These are phyloP conservation scores for Paramecium tetraurelia DNA, from an alignment of 73 alveolate species.

Conservation along the genomic window DNA sequence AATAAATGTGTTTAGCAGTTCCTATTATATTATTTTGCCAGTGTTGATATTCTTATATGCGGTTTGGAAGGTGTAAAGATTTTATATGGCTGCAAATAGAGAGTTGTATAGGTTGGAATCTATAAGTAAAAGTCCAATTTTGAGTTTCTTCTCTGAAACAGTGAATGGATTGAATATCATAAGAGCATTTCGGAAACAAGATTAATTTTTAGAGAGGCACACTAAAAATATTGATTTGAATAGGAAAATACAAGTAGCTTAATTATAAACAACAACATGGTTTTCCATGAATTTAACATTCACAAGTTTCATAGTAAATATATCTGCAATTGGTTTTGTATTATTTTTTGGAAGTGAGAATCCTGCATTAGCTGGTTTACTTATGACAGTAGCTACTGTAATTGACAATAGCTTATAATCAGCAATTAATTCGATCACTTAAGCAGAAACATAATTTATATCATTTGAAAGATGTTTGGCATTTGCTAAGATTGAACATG, in stretches of 20 bases:
- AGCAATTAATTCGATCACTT: not conserved
- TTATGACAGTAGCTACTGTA: not conserved
- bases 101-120: slow-evolving; percentile 83
- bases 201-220: not conserved
- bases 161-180: slow-evolving; percentile 76
- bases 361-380: slow-evolving; percentile 27
- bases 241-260: not conserved
- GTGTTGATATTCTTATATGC: slow-evolving; percentile 16
- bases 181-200: slow-evolving; percentile 66
- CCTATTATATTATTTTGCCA: slow-evolving; percentile 36
- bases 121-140: slow-evolving; percentile 78
- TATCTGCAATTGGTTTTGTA: not conserved
- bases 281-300: not conserved
- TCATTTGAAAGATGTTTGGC: slow-evolving; percentile 42
- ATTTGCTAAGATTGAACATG: slow-evolving; percentile 70
- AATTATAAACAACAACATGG: not conserved
- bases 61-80: not conserved
- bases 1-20: slow-evolving; percentile 41
- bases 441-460: not conserved
- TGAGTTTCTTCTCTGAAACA: slow-evolving; percentile 77
- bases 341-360: not conserved
- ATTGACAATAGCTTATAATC: not conserved
- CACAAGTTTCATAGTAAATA: not conserved
- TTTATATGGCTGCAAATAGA: slow-evolving; percentile 78
- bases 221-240: not conserved